Conservation (phyloP, 164 flowering plant species). For the Dillenia suffruticosa region DNA sequence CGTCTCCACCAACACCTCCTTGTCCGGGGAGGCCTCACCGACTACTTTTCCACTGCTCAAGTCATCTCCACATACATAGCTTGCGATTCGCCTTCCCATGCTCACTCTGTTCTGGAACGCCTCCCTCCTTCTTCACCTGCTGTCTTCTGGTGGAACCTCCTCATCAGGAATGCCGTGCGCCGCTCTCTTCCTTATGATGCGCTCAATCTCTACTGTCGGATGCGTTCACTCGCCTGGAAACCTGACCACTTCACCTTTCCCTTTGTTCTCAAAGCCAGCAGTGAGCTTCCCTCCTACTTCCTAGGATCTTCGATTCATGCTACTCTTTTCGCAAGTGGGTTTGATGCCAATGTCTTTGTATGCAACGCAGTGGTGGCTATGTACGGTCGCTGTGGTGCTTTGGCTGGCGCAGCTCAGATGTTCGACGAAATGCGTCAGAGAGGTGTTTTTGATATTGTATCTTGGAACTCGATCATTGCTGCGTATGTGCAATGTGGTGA, state of each 20-base stretch:
- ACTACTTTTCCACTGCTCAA: neutral
- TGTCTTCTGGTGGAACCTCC: constrained; percentile 47
- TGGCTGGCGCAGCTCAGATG: constrained; percentile 37
- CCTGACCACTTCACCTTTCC: constrained; percentile 60
- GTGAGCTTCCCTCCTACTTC: constrained; percentile 32
- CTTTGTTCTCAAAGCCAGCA: constrained; percentile 48
- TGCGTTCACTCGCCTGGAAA: constrained; percentile 31
- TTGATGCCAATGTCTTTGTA: constrained; percentile 63
- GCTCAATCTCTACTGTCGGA: constrained; percentile 22
- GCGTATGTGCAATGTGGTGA: constrained; percentile 46
- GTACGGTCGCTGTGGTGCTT: constrained; percentile 54
- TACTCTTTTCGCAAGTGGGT: constrained; percentile 33
- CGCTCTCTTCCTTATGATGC: constrained; percentile 13
- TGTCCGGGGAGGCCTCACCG: constrained; percentile 14
- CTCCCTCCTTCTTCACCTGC: constrained; percentile 17
- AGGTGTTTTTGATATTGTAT: constrained; percentile 44
- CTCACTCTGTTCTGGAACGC: constrained; percentile 20
- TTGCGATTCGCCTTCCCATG: constrained; percentile 21
- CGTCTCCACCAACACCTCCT: constrained; percentile 33
- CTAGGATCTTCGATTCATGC: constrained; percentile 45
- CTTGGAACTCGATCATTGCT: constrained; percentile 73
- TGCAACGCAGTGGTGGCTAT: constrained; percentile 56
- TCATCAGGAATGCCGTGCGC: constrained; percentile 25
- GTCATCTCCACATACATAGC: constrained; percentile 25
- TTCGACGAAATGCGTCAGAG: constrained; percentile 53